These are phyloP conservation scores for Quercus cerris DNA, from an alignment of 306 rosid genomes.

Conservation along the genomic window DNA sequence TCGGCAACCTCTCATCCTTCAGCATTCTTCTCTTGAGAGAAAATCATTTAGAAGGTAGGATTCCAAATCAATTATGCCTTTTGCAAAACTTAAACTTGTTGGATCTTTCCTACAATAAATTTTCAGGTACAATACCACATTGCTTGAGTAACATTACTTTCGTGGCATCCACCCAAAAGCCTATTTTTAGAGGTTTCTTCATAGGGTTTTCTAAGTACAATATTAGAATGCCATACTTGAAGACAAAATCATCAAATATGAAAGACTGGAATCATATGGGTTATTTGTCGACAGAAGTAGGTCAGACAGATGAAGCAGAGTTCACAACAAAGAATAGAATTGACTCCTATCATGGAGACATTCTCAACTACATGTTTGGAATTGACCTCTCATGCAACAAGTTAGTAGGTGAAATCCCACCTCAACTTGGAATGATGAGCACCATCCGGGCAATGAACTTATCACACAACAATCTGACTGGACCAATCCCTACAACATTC, in stretches of 20 bases:
- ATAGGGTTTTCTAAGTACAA: fast-evolving
- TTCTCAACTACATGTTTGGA: no score
- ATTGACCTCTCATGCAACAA: no score
- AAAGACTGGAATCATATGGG: not conserved
- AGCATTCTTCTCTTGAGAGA: not conserved
- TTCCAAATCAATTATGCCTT: not conserved
- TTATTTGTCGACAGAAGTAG: fast-evolving
- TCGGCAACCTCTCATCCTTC: not conserved
- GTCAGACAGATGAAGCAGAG: no score
- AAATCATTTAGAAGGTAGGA: not conserved
- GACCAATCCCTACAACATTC: not conserved
- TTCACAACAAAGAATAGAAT: no score
- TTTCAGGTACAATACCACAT: not conserved
- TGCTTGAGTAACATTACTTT: not conserved
- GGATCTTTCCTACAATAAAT: not conserved
- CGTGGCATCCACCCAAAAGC: not conserved
- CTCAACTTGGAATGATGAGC: no score
- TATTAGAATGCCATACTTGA: not conserved
- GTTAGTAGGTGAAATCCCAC: no score
- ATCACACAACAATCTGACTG: not conserved
- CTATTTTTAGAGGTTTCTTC: fast-evolving
- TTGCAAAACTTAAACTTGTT: not conserved
- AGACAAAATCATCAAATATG: not conserved
- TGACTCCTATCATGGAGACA: no score
- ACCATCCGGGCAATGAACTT: no score